phyloP scores from a whole-genome alignment of 1,284 basidiomycete genomes.

The Apiotrichum siamense region DNA sequence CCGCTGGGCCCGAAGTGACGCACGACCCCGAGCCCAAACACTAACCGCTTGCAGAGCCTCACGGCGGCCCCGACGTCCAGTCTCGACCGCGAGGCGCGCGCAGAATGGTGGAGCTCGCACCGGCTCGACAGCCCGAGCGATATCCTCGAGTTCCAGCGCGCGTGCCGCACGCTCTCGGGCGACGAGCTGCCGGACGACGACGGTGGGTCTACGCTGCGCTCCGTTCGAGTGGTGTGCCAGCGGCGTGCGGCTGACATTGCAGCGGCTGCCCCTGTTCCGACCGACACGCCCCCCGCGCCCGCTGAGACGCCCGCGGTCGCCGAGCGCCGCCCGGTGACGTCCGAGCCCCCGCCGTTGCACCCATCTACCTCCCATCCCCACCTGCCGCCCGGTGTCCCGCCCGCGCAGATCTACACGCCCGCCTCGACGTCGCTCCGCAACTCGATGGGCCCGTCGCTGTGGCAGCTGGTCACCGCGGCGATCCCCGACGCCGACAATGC shows the following conservation, averaged over 20 bases:
- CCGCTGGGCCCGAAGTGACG: no score
- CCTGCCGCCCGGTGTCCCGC: neutral
- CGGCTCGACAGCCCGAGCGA: conserved; percentile 5
- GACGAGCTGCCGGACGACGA: neutral
- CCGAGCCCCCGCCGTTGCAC: no score
- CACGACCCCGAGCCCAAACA: no score
- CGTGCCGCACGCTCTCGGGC: neutral
- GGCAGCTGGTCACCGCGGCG: conserved; percentile 14
- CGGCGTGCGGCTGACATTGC: no score
- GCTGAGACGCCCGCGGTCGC: neutral
- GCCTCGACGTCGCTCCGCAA: conserved; percentile 5
- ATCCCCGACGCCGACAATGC: conserved; percentile 9
- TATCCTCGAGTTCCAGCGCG: conserved; percentile 1
- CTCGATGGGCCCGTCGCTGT: conserved; percentile 12
- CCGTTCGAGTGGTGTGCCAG: no score
- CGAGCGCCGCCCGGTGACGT: neutral
- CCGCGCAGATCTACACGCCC: neutral
- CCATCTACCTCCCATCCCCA: no score
- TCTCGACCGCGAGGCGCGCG: conserved; percentile 11
- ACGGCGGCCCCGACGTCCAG: conserved; percentile 9
- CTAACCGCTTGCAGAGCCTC: neutral
- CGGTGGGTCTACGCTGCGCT: neutral
- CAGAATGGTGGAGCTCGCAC: conserved; percentile 14
- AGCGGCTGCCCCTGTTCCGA: no score
- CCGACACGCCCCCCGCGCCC: no score